phyloP scores from a whole-genome alignment of 2,329 filamentous ascomycete genomes.

The Juglanconis sp. region DNA sequence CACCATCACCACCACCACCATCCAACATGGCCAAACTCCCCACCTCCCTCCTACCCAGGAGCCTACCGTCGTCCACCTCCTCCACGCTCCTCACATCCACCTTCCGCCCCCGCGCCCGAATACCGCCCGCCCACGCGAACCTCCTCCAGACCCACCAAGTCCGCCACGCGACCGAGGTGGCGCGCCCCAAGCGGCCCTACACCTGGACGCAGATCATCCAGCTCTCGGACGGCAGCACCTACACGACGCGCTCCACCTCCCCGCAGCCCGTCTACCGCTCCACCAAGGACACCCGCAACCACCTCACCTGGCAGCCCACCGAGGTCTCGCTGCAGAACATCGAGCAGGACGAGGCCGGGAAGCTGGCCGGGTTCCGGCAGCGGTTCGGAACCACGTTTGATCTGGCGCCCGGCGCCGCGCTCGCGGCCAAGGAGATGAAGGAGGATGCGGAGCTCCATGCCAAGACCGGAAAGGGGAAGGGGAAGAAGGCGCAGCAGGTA shows the following conservation, averaged over 20 bases:
- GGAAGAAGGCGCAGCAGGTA: conserved; percentile 24
- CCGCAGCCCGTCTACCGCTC: conserved; percentile 58
- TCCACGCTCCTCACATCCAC: conserved; percentile 14
- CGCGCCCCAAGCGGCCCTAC: conserved; percentile 87
- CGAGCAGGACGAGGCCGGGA: conserved; percentile 92
- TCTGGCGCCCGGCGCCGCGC: conserved; percentile 37
- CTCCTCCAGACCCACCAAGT: conserved; percentile 46
- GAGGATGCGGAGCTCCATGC: conserved; percentile 18
- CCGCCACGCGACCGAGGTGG: conserved; percentile 80
- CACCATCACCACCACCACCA: conserved; percentile 6
- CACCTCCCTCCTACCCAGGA: conserved; percentile 28
- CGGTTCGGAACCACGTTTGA: conserved; percentile 86
- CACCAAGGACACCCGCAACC: conserved; percentile 84
- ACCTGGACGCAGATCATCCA: conserved; percentile 96
- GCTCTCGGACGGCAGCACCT: conserved; percentile 86
- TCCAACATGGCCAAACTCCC: conserved; percentile 32
- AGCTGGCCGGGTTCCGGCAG: conserved; percentile 78
- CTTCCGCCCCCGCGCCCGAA: neutral
- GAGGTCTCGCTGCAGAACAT: conserved; percentile 79
- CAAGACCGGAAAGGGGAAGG: conserved; percentile 24
- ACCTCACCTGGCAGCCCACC: conserved; percentile 84
- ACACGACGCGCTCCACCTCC: conserved; percentile 73
- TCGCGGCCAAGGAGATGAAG: conserved; percentile 30
- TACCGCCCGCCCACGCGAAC: conserved; percentile 10
- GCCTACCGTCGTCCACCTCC: conserved; percentile 23